These are phyloP conservation scores for Globisporangium canariense DNA, from an alignment of 352 stramenopile species.

Conservation along the genomic window DNA sequence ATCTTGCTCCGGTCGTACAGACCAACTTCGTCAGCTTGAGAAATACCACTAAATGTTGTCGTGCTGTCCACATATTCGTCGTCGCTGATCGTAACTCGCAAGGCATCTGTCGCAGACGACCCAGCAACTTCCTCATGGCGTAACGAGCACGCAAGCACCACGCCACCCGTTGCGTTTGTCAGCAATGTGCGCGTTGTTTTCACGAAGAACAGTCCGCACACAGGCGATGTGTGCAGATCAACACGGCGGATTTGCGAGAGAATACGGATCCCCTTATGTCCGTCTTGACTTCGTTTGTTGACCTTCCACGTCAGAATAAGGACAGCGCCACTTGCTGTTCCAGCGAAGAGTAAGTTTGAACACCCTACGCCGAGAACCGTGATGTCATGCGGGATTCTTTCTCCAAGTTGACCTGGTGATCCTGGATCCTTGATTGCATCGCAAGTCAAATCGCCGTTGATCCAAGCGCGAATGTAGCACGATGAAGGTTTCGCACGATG, in stretches of 20 bases:
- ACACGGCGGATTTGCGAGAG: conserved; percentile 27
- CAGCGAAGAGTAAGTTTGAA: conserved; percentile 40
- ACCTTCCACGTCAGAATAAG: conserved; percentile 50
- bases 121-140: conserved; percentile 3
- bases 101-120: conserved; percentile 7
- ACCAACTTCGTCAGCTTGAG: conserved; percentile 53
- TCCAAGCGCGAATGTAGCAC: conserved; percentile 42
- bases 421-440: conserved; percentile 30
- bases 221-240: conserved; percentile 47
- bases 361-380: conserved; percentile 42
- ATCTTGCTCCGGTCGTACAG: conserved; percentile 56
- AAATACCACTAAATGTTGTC: conserved; percentile 29
- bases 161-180: conserved; percentile 36
- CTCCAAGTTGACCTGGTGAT: conserved; percentile 5
- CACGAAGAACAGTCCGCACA: conserved; percentile 42
- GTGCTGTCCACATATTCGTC: conserved; percentile 14
- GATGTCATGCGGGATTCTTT: conserved; percentile 32
- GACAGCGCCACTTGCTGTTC: conserved; percentile 38
- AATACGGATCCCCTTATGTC: conserved; percentile 25
- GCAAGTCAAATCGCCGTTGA: conserved; percentile 45
- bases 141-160: conserved; percentile 39
- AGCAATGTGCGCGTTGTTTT: conserved; percentile 27
- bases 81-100: conserved; percentile 6
- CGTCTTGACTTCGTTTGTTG: conserved; percentile 21
- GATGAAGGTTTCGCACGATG: conserved; percentile 3